Base-by-base conservation (phyloP, 1,139 yeast species). In the Zygoascus meyerae region DNA sequence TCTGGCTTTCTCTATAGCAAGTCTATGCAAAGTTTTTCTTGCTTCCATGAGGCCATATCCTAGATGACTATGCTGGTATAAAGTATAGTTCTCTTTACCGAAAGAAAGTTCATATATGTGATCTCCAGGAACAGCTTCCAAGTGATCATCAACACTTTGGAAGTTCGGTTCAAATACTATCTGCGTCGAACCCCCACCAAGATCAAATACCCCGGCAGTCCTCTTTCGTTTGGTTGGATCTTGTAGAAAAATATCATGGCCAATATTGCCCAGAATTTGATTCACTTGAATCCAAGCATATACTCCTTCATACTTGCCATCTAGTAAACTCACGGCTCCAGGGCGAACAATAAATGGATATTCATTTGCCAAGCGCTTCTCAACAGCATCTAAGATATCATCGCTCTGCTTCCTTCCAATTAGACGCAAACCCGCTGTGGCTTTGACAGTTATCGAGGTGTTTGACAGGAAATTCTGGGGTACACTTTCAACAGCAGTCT, bases 111-210 rank as follows among this genome's bases (percentile, higher is more conserved):
- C 77, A 63, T 83, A 86, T 63, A 84, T 82, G 67, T 86, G 94
- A 61, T 86, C 95, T 48, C 95, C 95, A 32, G 83, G 89, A 41
- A 76, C 70, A 81, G 86, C 75, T 40, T 70, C 51, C 12, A 53
- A 46, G 31, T 59, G 60, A 5, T 54, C 52, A 16, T 50, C 66
- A 14, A 66, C 63, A 17, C 54, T 56, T 4, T 57, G 48, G 59
- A 80, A 78, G 14, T 55, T 55, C 14, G 97, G 97, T 69, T 89
- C 96, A 66, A 89, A 89, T 4, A 89, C 97, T 67, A 89, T 86
- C 67, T 89, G 97, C n/a, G 97, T 87, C 3, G 95, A 86, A 5
- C 96, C 97, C 58, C 97, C 97, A 57, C 97, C 97, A 55, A 89
- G 77, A 65, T 89, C 97, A 62, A 89, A 87, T 12, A 89, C 92